phyloP scores from a whole-genome alignment of 331 rosid species.

The Acacia concinna region DNA sequence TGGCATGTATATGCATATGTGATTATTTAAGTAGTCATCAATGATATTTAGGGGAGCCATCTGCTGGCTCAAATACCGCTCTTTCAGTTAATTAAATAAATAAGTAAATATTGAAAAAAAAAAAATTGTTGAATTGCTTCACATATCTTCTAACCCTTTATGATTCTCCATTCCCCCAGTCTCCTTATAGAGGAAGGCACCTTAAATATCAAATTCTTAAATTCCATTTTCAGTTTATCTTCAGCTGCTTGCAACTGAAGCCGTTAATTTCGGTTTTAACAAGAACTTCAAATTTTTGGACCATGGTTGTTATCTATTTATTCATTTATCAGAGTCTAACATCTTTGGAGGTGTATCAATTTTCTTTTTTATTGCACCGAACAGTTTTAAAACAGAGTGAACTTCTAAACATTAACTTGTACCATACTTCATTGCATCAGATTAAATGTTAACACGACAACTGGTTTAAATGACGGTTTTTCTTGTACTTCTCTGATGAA shows the following conservation, averaged over 20 bases:
- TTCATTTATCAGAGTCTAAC: conserved; percentile 28
- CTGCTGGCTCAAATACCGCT: neutral
- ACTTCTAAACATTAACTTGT: conserved; percentile 8
- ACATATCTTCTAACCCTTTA: neutral
- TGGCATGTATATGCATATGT: conserved; percentile 8
- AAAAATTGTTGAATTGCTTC: conserved; percentile 5
- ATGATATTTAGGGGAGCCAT: neutral
- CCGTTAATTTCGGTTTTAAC: conserved; percentile 30
- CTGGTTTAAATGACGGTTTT: neutral
- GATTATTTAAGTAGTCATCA: neutral
- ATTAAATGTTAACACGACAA: neutral
- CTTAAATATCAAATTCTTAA: conserved; percentile 38
- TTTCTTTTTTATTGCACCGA: conserved; percentile 7
- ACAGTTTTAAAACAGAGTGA: conserved; percentile 1
- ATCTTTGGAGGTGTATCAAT: conserved; percentile 25
- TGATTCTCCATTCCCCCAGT: conserved; percentile 1
- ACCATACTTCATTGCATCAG: neutral
- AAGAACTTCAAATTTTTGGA: conserved; percentile 24
- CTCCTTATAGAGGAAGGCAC: conserved; percentile 26
- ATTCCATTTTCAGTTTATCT: conserved; percentile 28
- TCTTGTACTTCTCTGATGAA: conserved; percentile 17
- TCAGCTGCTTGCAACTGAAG: conserved; percentile 28
- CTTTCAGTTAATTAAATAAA: neutral
- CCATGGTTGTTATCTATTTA: conserved; percentile 27
- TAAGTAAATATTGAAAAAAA: neutral